Evolutionary conservation across 2,329 filamentous ascomycete genomes (phyloP).

Genomic region (Corynespora cassiicola): DNA sequence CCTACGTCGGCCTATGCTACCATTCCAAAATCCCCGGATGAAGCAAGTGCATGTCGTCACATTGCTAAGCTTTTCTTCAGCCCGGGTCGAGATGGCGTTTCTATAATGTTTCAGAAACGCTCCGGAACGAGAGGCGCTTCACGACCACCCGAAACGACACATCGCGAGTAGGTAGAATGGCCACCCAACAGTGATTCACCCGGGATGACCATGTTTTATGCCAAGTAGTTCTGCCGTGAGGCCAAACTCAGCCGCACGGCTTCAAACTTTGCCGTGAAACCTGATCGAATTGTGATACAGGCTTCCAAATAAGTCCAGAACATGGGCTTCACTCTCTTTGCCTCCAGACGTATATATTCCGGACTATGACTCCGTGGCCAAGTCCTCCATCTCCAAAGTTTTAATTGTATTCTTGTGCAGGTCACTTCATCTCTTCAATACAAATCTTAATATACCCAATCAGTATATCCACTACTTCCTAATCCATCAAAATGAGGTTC

Average conservation of each 20-base stretch:
- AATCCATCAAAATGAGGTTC: conserved; percentile 35
- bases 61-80: neutral
- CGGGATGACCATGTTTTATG: conserved; percentile 17
- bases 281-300: conserved; percentile 25
- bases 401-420: conserved; percentile 35
- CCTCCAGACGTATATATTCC: no score
- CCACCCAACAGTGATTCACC: conserved; percentile 18
- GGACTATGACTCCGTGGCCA: no score
- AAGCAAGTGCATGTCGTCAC: neutral
- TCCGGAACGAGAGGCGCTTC: conserved; percentile 31
- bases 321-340: conserved; percentile 7
- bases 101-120: conserved; percentile 34
- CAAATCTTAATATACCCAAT: conserved; percentile 5
- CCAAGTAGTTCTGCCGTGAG: conserved; percentile 6
- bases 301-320: conserved; percentile 18
- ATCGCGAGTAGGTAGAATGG: conserved; percentile 12
- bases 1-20: neutral
- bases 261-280: conserved; percentile 28
- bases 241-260: conserved; percentile 14
- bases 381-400: conserved; percentile 23
- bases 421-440: conserved; percentile 22
- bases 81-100: conserved; percentile 12
- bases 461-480: conserved; percentile 1
- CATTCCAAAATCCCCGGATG: neutral
- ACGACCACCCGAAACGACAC: conserved; percentile 26